Evolutionary conservation across 2,329 filamentous ascomycete genomes (phyloP).

Genomic region (Aureobasidium vineae): DNA sequence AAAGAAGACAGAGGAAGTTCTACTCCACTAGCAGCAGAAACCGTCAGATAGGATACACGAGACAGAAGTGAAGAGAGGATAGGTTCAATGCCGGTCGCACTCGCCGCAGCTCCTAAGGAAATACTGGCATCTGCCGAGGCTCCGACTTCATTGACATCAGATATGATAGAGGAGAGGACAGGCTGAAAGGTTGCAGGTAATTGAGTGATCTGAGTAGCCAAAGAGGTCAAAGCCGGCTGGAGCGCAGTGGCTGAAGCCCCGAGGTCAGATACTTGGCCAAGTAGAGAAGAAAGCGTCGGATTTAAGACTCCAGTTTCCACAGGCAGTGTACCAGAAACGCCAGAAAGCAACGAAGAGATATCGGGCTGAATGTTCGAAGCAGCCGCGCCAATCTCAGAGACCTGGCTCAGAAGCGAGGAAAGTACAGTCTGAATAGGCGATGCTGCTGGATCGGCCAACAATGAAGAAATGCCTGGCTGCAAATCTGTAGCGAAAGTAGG

Average conservation of each 20-base stretch:
- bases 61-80: not conserved
- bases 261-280: not conserved
- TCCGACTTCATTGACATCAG: not conserved
- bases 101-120: not conserved
- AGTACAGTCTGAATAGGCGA: not conserved
- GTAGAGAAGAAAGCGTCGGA: not conserved
- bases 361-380: not conserved
- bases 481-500: not conserved
- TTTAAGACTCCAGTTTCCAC: not conserved
- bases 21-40: not conserved
- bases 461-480: not conserved
- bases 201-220: not conserved
- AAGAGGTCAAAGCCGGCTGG: not conserved
- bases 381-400: not conserved
- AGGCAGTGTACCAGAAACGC: not conserved
- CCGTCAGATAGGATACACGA: not conserved
- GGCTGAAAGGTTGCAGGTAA: not conserved
- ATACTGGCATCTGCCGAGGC: not conserved
- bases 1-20: not conserved
- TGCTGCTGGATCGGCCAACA: conserved; percentile 2
- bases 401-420: not conserved
- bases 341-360: not conserved
- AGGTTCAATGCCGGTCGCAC: not conserved
- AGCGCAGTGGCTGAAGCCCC: not conserved
- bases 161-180: conserved; percentile 1